These are phyloP conservation scores for Periconia sp. DNA, from an alignment of 2,329 filamentous ascomycete species.

Conservation along the genomic window DNA sequence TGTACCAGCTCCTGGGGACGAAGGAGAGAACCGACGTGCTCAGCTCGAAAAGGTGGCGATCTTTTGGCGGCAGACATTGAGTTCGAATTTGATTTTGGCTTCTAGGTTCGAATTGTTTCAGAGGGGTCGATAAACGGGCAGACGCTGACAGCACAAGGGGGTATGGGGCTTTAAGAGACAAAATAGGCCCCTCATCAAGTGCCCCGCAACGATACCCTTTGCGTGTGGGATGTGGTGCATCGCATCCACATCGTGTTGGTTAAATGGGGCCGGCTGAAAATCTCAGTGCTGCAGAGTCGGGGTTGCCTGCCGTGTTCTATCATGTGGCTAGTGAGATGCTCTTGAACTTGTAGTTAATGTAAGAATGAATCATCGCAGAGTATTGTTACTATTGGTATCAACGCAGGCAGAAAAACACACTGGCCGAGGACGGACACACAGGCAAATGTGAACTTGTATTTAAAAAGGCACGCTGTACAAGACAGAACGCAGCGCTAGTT, in stretches of 20 bases:
- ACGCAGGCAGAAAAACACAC: no score
- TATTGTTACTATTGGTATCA: no score
- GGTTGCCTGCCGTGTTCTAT: neutral
- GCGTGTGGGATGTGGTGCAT: neutral
- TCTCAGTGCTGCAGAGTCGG: neutral
- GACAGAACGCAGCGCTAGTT: no score
- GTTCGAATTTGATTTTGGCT: conserved; percentile 28
- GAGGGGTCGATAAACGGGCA: neutral
- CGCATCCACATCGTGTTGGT: neutral
- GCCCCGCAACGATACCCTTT: conserved; percentile 14
- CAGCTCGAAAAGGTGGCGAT: conserved; percentile 67
- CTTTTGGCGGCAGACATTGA: conserved; percentile 33
- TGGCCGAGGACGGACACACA: no score
- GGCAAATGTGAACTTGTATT: no score
- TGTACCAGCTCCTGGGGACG: conserved; percentile 64
- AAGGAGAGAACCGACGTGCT: conserved; percentile 72
- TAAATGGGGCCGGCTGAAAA: neutral
- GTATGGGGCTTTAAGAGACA: conserved; percentile 1
- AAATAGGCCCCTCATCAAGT: conserved; percentile 17
- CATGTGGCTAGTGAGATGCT: neutral
- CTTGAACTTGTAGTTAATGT: no score
- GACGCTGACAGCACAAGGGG: neutral
- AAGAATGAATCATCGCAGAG: no score
- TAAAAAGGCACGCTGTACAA: no score
- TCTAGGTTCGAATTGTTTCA: conserved; percentile 4